A percentile compares a stretch with the other conserved stretches of the same genome.
These are phyloP conservation scores for Anthostomella pinea DNA, from an alignment of 2,329 filamentous ascomycete species.

Conservation along the genomic window DNA sequence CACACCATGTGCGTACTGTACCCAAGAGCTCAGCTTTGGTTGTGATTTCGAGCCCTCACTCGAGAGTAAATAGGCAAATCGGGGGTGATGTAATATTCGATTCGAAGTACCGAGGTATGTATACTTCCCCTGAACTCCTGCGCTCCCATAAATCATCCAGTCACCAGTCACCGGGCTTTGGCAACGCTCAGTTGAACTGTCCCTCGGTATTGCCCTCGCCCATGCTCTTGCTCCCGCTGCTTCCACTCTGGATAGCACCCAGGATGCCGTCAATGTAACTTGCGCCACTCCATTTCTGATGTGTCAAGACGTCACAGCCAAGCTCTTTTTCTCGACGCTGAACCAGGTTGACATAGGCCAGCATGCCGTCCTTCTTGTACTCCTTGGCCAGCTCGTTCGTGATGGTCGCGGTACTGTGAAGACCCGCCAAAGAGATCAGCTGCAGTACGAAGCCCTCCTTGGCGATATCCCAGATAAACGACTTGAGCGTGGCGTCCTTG, in stretches of 20 bases:
- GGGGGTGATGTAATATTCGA: no score
- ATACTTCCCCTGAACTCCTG: background rate
- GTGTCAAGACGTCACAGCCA: constrained; percentile 87
- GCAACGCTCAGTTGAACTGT: constrained; percentile 53
- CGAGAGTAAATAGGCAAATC: no score
- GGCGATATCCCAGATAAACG: constrained; percentile 95
- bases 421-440: constrained; percentile 63
- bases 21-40: no score
- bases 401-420: constrained; percentile 64
- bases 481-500: constrained; percentile 74
- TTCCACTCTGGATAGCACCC: constrained; percentile 87
- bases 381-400: constrained; percentile 71
- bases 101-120: background rate
- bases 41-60: no score
- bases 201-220: constrained; percentile 89
- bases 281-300: constrained; percentile 79
- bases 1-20: no score
- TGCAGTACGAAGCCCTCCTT: constrained; percentile 76
- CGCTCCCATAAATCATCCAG: background rate
- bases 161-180: no score
- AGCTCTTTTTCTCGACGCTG: constrained; percentile 88
- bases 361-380: constrained; percentile 92
- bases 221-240: constrained; percentile 86
- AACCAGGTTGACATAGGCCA: constrained; percentile 93
- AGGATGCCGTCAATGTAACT: constrained; percentile 83